phyloP scores from a whole-genome alignment of 2,329 filamentous ascomycete genomes.

The Aspergillus clavatus region DNA sequence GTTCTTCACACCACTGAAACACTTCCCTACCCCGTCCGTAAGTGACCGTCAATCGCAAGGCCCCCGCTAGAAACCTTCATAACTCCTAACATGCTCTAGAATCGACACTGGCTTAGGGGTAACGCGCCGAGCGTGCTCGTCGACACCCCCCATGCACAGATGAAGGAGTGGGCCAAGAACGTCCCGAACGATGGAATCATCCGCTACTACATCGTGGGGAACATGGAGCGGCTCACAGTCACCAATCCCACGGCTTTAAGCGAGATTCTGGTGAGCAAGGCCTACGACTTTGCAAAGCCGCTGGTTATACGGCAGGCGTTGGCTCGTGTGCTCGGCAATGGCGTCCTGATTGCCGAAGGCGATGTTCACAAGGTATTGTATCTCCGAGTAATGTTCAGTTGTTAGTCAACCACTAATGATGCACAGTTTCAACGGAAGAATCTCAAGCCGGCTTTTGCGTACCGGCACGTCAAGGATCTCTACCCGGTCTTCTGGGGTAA shows the following conservation, averaged over 20 bases:
- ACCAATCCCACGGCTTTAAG: conserved; percentile 45
- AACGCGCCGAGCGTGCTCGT: not conserved
- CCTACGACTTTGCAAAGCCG: conserved; percentile 14
- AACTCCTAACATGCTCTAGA: not conserved
- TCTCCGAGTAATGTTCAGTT: too few relatives aligned
- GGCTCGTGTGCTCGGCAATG: conserved; percentile 12
- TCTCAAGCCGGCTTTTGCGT: not conserved
- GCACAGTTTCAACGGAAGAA: not conserved
- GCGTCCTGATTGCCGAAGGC: conserved; percentile 14
- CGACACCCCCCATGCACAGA: not conserved
- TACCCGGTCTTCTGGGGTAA: not conserved
- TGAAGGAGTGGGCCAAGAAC: conserved; percentile 38
- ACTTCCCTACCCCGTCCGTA: not conserved
- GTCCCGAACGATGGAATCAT: conserved; percentile 49
- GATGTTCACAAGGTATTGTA: conserved; percentile 13
- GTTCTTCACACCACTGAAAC: not conserved
- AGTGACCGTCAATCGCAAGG: not conserved
- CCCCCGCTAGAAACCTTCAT: too few relatives aligned
- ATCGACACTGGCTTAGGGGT: not conserved
- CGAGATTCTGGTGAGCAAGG: conserved; percentile 47
- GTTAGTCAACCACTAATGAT: too few relatives aligned
- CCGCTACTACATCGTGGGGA: conserved; percentile 45
- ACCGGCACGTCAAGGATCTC: not conserved
- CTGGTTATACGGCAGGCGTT: not conserved
- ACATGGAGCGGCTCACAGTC: conserved; percentile 42